Evolutionary conservation across 805 yeast genomes (phyloP), one percentile per base, ranked within the genome.

Genomic region (Sugiyamaella marilandica): DNA sequence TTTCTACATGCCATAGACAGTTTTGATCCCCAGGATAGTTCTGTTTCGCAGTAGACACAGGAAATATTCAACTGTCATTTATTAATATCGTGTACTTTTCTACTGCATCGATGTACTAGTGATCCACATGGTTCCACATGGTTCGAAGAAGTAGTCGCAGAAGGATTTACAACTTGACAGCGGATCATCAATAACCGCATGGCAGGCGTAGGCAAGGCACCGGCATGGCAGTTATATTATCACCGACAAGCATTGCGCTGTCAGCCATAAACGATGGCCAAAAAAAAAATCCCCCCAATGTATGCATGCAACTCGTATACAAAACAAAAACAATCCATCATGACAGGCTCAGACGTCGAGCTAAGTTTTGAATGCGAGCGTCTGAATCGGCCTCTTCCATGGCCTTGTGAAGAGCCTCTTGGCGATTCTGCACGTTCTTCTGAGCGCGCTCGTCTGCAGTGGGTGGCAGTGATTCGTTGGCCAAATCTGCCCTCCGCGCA

Each of bases 381-480:
- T 64, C 68, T 26, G 48, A 45, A 24, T 62, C 59, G 19, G 65
- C 66, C 21, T 61, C 68, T 3, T 51, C 19, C 32, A 64, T 55
- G n/a, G 65, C 65, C 52, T 49, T 47, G 18, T 48, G 47, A 36
- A 66, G 35, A 9, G 67, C 64, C 39, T 58, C 59, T 72, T 55
- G 74, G 73, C 67, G 80, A 68, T 62, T 76, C 77, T 53, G 63
- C 62, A 67, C 73, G 65, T 72, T 80, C 60, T 65, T 65, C 62
- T 65, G 71, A 58, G 61, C 72, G 31, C 77, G 64, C 61, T 86
- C 87, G 49, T 81, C 86, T 2, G 74, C 70, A 3, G 83, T 68
- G 2, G 98, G 98, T 1, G 99, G 99, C 64, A 92, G 68, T 21
- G 87, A 85, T 73, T 92, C 99, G 67, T 92, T 94, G 37, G 75